A percentile compares a stretch with the other conserved stretches of the same genome.
Conservation (phyloP, 805 yeast species). For the Spathaspora passalidarum region DNA sequence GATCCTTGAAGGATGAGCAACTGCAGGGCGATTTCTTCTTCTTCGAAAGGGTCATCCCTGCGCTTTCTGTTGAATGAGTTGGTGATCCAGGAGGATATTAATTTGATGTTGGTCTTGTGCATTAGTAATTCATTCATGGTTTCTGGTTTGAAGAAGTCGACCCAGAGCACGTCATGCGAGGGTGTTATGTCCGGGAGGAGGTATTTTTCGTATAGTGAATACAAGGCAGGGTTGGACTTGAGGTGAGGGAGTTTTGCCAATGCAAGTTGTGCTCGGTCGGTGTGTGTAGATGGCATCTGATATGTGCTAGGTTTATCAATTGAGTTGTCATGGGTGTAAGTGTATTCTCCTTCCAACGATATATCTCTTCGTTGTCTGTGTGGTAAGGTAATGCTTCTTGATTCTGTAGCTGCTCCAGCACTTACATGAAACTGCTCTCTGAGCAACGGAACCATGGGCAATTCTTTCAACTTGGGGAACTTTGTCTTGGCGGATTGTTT, state of each 20-base stretch:
- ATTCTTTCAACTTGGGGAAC: conserved; percentile 27
- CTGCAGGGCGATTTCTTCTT: conserved; percentile 51
- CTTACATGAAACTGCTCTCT: conserved; percentile 32
- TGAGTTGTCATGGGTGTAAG: background rate
- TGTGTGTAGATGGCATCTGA: background rate
- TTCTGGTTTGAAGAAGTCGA: conserved; percentile 43
- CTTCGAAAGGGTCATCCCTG: conserved; percentile 22
- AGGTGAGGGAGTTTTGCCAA: background rate
- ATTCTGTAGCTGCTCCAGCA: conserved; percentile 7
- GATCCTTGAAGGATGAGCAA: conserved; percentile 67
- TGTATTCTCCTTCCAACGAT: background rate
- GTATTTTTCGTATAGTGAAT: background rate
- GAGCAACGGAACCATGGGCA: conserved; percentile 29
- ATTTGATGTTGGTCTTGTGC: conserved; percentile 15
- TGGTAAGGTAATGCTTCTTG: background rate
- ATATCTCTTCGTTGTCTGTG: background rate
- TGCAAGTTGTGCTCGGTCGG: background rate
- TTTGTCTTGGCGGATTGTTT: conserved; percentile 24
- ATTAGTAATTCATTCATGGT: conserved; percentile 33
- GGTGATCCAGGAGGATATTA: conserved; percentile 37
- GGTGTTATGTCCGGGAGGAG: background rate
- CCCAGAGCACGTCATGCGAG: conserved; percentile 28
- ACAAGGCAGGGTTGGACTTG: background rate
- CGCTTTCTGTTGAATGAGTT: conserved; percentile 31
- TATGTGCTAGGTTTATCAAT: background rate